Evolutionary conservation across 495 filamentous ascomycete genomes (phyloP), one percentile per base, ranked within the genome.

Genomic region (Penicillium atrosanguineum): DNA sequence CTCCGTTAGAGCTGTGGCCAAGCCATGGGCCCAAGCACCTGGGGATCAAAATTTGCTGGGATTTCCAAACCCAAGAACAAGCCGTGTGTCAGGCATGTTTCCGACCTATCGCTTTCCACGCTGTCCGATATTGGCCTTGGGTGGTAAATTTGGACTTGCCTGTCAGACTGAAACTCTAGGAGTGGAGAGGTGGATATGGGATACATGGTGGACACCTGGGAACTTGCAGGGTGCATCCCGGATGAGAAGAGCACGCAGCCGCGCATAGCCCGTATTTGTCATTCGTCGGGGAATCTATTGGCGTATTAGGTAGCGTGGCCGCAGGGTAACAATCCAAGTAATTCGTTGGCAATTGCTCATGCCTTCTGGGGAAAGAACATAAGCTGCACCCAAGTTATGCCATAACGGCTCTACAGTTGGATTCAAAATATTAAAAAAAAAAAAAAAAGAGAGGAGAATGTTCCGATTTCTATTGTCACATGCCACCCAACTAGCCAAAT

Each of bases 391-490:
- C 52, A 48, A 40, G 29, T 44, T 59, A 52, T 38, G 42, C 29
- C 50, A 50, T n/a, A 48, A 52, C 45, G 23, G 44, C 39, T 26
- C 38, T 56, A 52, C 51, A 55, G 29, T 36, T 54, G 21, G 50
- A 36, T 49, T 9, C n/a, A n/a, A 39, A 56, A 53, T 28, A 44
- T 39, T 43, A 41, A 49, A 70, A 75, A 2, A 66, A 62, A 69
- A 78, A 41, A 49, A 70, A 75, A 2, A 66, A 62, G 71, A 78
- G 74, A 71, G 70, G 70, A 75, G 73, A 74, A 75, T 70, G 65
- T 57, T 75, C 70, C 61, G 64, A 64, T 71, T 67, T 75, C 70
- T 75, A 75, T 73, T 69, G 61, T 70, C 72, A 73, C 69, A 73
- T 67, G 69, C 31, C 65, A 70, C 72, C 71, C 64, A 44, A 69